Evolutionary conservation across 306 rosid genomes (phyloP), one percentile per base, ranked within the genome.

Genomic region (Styphnolobium japonicum): DNA sequence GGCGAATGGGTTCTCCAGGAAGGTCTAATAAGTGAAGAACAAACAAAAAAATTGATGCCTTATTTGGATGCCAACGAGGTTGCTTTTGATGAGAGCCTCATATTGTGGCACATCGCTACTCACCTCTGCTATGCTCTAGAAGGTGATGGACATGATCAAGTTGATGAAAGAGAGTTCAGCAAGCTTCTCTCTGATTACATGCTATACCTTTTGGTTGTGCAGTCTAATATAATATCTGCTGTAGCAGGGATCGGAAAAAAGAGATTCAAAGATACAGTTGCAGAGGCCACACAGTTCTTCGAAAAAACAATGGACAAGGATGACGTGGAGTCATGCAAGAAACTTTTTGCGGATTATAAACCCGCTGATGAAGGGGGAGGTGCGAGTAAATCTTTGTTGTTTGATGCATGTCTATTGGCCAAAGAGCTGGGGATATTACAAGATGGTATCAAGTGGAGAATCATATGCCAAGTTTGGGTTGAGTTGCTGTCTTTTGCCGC

Each of bases 401-500:
- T 40, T 1, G 33, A 27, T 53, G 77, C 70, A 27, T 56, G 40
- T 7, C n/a, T 10, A 3, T 27, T 79, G 37, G 77, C 71, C 27
- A 18, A 45, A 45, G 40, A 29, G 1, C 40, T 79, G 2, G 0
- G 21, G n/a, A n/a, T n/a, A n/a, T n/a, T n/a, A 10, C 14, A 36
- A 22, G 8, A 1, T 10, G 39, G 12, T 0, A 22, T 46, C 5
- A 68, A 60, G 51, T 82, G 85, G 82, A 6, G 2, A 62, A 6
- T 76, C 5, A 45, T 69, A 40, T 39, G 15, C 23, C 4, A 27
- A 56, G 80, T 81, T 0, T 81, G 85, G 85, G 12, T 81, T 2
- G 80, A 65, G 19, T 10, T 65, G 31, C 14, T 81, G 80, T 67
- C 65, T 15, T 75, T 19, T 75, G 85, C 78, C 57, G 81, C 72